Evolutionary conservation across 176 grass and related monocot species (phyloP).

Genomic region (Secale cereale): DNA sequence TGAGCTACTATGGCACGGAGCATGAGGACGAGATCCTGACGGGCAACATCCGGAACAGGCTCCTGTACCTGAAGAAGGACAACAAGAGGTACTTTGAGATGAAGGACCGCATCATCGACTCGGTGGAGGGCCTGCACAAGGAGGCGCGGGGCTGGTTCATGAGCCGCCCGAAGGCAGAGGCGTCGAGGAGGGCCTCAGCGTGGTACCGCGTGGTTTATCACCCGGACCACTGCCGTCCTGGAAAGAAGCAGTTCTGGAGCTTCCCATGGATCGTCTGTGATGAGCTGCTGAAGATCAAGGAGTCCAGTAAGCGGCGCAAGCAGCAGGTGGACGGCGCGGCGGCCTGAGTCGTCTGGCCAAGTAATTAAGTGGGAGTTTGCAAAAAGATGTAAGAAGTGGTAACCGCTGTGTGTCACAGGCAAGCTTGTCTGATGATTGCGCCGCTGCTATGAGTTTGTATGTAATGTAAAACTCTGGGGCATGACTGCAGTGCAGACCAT

Average conservation of each 20-base stretch:
- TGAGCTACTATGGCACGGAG: constrained; percentile 65
- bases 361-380: not conserved
- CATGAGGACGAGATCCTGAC: constrained; percentile 93
- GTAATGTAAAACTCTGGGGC: not conserved
- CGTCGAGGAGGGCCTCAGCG: constrained; percentile 64
- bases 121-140: constrained; percentile 46
- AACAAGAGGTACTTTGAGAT: constrained; percentile 83
- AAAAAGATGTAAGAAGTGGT: not conserved
- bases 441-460: too few species aligned
- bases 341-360: not conserved
- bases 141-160: constrained; percentile 59
- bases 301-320: constrained; percentile 19
- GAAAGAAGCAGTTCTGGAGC: constrained; percentile 61
- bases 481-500: not conserved
- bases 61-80: constrained; percentile 64
- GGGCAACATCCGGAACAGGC: constrained; percentile 74
- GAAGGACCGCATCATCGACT: constrained; percentile 84
- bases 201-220: constrained; percentile 91
- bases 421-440: too few species aligned
- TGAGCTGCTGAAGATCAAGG: constrained; percentile 61
- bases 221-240: constrained; percentile 27
- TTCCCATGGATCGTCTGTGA: constrained; percentile 77
- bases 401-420: too few species aligned
- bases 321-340: not conserved
- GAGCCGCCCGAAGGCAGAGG: constrained; percentile 15